Percentiles rank a stretch among this genome's conserved stretches.
Evolutionary conservation across 1,139 yeast genomes (phyloP).

Genomic region (Yamadazyma buinensis): DNA sequence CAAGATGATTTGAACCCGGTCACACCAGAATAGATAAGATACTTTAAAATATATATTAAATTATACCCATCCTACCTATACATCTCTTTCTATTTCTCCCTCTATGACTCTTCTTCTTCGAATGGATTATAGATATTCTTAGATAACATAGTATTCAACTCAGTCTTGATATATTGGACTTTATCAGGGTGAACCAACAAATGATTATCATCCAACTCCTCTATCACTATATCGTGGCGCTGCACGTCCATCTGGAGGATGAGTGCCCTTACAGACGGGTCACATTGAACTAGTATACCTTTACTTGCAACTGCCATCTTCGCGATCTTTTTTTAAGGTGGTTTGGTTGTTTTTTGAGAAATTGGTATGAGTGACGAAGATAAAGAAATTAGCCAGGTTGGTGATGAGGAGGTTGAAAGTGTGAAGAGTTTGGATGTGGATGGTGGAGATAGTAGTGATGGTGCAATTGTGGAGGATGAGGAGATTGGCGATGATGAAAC

Average conservation of each 20-base stretch:
- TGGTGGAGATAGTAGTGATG: not conserved
- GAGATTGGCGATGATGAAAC: slow-evolving; percentile 8
- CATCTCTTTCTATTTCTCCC: not conserved
- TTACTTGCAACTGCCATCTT: slow-evolving; percentile 44
- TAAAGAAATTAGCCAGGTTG: not conserved
- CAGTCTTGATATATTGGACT: slow-evolving; percentile 71
- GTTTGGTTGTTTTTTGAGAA: not conserved
- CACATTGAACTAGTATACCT: slow-evolving; percentile 56
- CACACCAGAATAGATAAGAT: not conserved
- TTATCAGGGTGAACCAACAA: slow-evolving; percentile 72
- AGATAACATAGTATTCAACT: slow-evolving; percentile 69
- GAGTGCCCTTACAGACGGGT: slow-evolving; percentile 87
- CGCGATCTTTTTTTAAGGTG: not conserved
- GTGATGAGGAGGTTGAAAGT: not conserved
- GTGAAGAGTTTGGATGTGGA: not conserved
- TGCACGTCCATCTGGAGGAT: slow-evolving; percentile 76
- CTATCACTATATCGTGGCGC: slow-evolving; percentile 69
- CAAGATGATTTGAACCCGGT: too few relatives aligned
- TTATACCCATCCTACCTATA: too few relatives aligned
- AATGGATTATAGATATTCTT: slow-evolving; percentile 82
- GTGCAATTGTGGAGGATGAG: slow-evolving; percentile 5
- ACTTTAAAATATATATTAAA: not conserved
- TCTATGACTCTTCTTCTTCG: slow-evolving; percentile 68
- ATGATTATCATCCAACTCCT: slow-evolving; percentile 90
- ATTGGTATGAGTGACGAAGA: not conserved